These are phyloP conservation scores for Penicillium riverlandense DNA, from an alignment of 495 filamentous ascomycete species.

Conservation along the genomic window DNA sequence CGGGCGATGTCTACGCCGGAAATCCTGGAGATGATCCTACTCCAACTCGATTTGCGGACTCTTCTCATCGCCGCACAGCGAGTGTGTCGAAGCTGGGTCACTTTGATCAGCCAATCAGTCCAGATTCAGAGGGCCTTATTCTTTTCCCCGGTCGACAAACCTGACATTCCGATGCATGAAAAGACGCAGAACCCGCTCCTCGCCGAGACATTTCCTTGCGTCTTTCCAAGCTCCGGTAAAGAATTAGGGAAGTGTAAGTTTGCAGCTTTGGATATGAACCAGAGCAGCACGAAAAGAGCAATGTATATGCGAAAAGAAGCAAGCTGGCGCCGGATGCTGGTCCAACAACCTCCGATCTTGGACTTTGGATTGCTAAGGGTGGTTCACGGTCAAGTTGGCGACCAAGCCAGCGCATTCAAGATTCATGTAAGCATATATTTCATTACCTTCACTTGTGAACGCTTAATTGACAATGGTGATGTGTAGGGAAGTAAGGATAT, in stretches of 20 bases:
- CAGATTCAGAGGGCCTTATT: constrained; percentile 10
- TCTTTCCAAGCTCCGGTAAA: neutral
- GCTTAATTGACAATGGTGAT: too few species aligned
- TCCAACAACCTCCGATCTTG: constrained; percentile 14
- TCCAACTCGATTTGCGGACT: constrained; percentile 3
- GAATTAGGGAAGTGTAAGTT: neutral
- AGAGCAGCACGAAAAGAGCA: neutral
- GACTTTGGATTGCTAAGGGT: neutral
- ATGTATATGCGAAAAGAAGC: constrained; percentile 5
- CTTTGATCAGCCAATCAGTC: constrained; percentile 3
- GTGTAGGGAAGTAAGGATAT: neutral
- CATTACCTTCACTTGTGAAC: neutral
- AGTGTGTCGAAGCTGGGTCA: constrained; percentile 9
- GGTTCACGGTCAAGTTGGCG: neutral
- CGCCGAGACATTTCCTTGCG: neutral
- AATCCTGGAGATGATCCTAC: constrained; percentile 12
- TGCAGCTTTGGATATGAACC: neutral
- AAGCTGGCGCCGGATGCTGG: constrained; percentile 14
- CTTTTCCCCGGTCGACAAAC: constrained; percentile 1
- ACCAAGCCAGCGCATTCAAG: neutral
- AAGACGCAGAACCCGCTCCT: constrained; percentile 5
- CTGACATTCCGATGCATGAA: neutral
- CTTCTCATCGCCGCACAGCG: constrained; percentile 10
- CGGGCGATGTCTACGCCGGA: neutral
- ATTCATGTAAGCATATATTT: neutral